These are phyloP conservation scores for Saccharomycopsis malanga DNA, from an alignment of 805 yeast genomes.

Conservation along the genomic window DNA sequence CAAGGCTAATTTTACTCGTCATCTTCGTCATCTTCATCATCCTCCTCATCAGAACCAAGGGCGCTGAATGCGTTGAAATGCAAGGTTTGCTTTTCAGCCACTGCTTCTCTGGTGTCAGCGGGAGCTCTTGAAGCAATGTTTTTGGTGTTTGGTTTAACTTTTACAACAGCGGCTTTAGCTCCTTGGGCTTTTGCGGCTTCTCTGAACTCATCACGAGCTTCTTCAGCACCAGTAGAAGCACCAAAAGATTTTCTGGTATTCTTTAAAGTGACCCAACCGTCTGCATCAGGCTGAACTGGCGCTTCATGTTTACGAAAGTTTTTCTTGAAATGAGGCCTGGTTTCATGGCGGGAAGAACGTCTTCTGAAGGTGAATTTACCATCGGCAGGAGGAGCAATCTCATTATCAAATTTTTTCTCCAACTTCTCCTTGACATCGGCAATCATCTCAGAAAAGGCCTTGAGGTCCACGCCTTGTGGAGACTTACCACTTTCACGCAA, in stretches of 20 bases:
- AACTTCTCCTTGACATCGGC: conserved; percentile 54
- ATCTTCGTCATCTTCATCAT: conserved; percentile 31
- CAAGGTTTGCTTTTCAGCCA: conserved; percentile 58
- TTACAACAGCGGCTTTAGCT: too few species aligned
- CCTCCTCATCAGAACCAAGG: conserved; percentile 52
- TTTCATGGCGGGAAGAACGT: conserved; percentile 42
- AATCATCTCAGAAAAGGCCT: conserved; percentile 56
- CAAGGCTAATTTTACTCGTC: too few species aligned
- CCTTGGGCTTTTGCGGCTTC: conserved; percentile 42
- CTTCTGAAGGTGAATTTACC: conserved; percentile 53
- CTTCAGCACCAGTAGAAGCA: conserved; percentile 29
- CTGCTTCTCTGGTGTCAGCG: conserved; percentile 63
- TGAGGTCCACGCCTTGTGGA: conserved; percentile 58
- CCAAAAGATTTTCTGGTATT: conserved; percentile 39
- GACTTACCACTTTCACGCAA: conserved; percentile 50
- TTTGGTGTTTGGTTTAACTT: conserved; percentile 64
- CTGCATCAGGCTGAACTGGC: conserved; percentile 53
- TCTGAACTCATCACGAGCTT: conserved; percentile 36
- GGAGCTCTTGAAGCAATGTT: conserved; percentile 70
- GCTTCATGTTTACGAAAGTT: conserved; percentile 33
- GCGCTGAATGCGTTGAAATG: conserved; percentile 81
- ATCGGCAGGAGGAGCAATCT: conserved; percentile 27
- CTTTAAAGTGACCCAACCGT: conserved; percentile 73
- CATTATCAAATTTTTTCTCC: conserved; percentile 30
- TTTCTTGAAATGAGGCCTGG: conserved; percentile 50